A percentile compares a stretch with the other conserved stretches of the same genome.
Evolutionary conservation across 2,329 filamentous ascomycete genomes (phyloP).

Genomic region (Stachybotrys chartarum): DNA sequence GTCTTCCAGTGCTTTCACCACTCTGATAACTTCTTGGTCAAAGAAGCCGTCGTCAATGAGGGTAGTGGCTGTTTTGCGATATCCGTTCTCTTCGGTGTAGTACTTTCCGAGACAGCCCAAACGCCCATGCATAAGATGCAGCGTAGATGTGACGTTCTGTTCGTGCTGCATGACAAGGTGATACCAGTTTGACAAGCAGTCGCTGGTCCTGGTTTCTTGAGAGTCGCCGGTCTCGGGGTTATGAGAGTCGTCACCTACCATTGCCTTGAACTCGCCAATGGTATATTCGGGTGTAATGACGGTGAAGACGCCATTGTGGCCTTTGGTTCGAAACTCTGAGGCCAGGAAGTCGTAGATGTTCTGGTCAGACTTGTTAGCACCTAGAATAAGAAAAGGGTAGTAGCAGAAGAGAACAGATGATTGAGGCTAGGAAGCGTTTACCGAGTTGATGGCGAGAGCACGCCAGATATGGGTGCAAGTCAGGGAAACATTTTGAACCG

Average conservation of each 20-base stretch:
- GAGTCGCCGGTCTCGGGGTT: background rate
- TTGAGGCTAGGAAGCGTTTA: conserved; percentile 5
- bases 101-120: background rate
- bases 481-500: conserved; percentile 12
- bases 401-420: background rate
- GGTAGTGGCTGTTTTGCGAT: background rate
- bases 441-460: conserved; percentile 14
- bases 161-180: background rate
- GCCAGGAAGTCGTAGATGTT: conserved; percentile 19
- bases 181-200: background rate
- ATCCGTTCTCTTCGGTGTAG: background rate
- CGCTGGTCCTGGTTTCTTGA: no score
- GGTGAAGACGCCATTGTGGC: conserved; percentile 15
- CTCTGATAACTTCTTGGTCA: background rate
- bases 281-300: conserved; percentile 17
- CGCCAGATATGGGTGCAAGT: conserved; percentile 14
- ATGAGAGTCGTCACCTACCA: background rate
- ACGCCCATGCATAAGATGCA: background rate
- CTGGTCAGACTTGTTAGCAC: conserved; percentile 6
- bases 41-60: background rate
- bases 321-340: conserved; percentile 6
- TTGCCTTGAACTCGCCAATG: conserved; percentile 8
- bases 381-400: background rate
- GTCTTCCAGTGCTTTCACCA: background rate
- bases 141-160: background rate